These are phyloP conservation scores for Pseudopithomyces maydicus DNA, from an alignment of 2,329 filamentous ascomycete species.

Conservation along the genomic window DNA sequence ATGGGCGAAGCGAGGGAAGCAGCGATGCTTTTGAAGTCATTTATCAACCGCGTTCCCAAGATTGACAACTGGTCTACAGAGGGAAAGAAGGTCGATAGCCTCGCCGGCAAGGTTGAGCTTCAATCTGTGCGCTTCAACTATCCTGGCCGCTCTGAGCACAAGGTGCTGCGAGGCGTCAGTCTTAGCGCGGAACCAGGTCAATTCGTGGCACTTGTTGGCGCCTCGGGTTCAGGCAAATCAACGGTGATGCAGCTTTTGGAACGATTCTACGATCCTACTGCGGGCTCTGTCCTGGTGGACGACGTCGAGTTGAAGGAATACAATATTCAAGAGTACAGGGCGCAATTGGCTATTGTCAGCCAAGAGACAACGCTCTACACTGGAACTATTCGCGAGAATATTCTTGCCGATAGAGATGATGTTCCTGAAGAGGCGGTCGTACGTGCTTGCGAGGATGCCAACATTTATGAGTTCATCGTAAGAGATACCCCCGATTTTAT, in stretches of 20 bases:
- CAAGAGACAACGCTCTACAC: slow-evolving; percentile 96
- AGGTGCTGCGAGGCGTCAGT: slow-evolving; percentile 86
- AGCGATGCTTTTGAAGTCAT: slow-evolving; percentile 75
- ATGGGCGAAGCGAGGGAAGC: slow-evolving; percentile 95
- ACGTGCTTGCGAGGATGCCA: slow-evolving; percentile 75
- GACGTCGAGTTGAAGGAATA: slow-evolving; percentile 79
- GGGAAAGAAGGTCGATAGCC: slow-evolving; percentile 58
- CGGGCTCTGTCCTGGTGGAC: slow-evolving; percentile 81
- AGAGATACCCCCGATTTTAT: slow-evolving; percentile 7
- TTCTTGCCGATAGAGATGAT: slow-evolving; percentile 68
- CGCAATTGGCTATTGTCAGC: slow-evolving; percentile 85
- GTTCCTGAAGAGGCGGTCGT: slow-evolving; percentile 75
- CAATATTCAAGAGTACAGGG: slow-evolving; percentile 82
- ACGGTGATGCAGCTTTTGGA: slow-evolving; percentile 92
- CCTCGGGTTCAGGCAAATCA: slow-evolving; percentile 91
- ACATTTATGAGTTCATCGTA: slow-evolving; percentile 45
- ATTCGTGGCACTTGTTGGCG: slow-evolving; percentile 89
- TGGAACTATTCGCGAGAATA: slow-evolving; percentile 86
- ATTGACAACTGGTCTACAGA: slow-evolving; percentile 60
- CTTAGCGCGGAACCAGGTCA: slow-evolving; percentile 75
- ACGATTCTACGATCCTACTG: slow-evolving; percentile 89
- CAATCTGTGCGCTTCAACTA: slow-evolving; percentile 93
- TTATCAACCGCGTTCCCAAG: slow-evolving; percentile 80
- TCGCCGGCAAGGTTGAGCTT: slow-evolving; percentile 78
- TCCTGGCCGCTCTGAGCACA: slow-evolving; percentile 86